Base-by-base conservation (phyloP, 2,329 filamentous ascomycete genomes). In the Colletotrichum cereale region DNA sequence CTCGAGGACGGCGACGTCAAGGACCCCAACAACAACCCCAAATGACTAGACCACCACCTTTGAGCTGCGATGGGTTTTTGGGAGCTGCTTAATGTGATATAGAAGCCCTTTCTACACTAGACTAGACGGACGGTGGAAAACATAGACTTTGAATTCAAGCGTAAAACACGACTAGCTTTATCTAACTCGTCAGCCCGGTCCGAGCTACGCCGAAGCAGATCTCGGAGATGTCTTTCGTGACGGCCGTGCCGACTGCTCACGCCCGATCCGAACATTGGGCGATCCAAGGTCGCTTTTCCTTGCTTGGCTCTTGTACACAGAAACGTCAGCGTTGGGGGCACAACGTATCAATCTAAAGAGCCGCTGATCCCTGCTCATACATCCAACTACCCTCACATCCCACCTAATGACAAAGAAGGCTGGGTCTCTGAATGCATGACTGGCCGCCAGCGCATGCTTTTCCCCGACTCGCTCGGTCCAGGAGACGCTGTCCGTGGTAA, bases 1-100 rank as follows among this genome's bases (percentile, higher is more conserved):
- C 83, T 88, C 60, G 93, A 96, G 77, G 87, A 87, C 57, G 71
- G 71, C 38, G 57, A 66, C 53, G 50, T 58, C 38, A 66, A 73
- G 64, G 73, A 73, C 50, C 62, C 56, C 24, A 47, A 38, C 47
- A 73, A 73, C 72, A 66, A 70, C 62, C 62, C 53, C 31, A 12
- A 72, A 36, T 73, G 72, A 73, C 72, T 73, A 26, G 70, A 47
- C 12, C 71, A 72, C 52, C 72, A 67, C 48, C 72, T 73, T 52
- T 73, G 55, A 73, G 58, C 24, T 16, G 38, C 29, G 29, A 42
- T 34, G 5, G 44, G 14, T 52, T 29, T 48, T 14, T n/a, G n/a
- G 34, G 38, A 55, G 36, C 44, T 47, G 42, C 26, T 24, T 36
- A 53, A 70, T 44, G 61, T 12, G 53, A 70, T 29, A 42, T 47